Base-by-base conservation (phyloP, 176 grass and related monocot species). In the Aegilops longissima region DNA sequence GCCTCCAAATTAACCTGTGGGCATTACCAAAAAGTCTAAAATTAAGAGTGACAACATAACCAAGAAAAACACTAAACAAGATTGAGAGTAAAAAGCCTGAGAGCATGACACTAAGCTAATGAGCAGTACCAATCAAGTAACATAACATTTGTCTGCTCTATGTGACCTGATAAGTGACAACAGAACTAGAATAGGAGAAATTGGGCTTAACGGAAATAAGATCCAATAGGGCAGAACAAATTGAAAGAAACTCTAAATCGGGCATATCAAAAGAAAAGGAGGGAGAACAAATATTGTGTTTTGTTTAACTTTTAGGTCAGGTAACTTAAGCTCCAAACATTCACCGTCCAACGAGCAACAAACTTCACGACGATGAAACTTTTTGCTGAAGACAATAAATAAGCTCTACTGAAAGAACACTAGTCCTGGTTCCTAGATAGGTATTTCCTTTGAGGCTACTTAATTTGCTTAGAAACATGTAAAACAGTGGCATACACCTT, bases 1-100 rank as follows among this genome's bases (percentile, higher is more conserved):
- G 85, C 21, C 81, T 99, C 97, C 83, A 99, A 85, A 83, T 97
- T 99, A 80, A 99, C 87, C 94, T 99, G 80, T 80, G 65, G 59
- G 66, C 9, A 84, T 86, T 65, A 77, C 70, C 13, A 80, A 52
- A 36, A 66, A 70, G 20, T 21, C 2, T 45, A 61, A 80, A 38
- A 83, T 72, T 77, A 33, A 86, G 4, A 80, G 5, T 71, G 35
- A 44, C 68, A 66, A 66, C 7, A 9, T 25, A 64, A 72, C 56
- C 66, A 66, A 79, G 52, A 73, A 82, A 31, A 61, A 54, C 33
- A 23, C 12, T 56, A 68, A 34, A 69, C 13, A 52, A 66, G 59
- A 87, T n/a, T 25, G 6, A 73, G 65, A 77, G 34, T 51, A 82
- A 72, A 39, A 61, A 58, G 65, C 20, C 33, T 18, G 54, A 72